Percentiles rank a stretch among this genome's conserved stretches.
Conservation (phyloP, 768 basidiomycete species). For the Infundibulicybe gibba region DNA sequence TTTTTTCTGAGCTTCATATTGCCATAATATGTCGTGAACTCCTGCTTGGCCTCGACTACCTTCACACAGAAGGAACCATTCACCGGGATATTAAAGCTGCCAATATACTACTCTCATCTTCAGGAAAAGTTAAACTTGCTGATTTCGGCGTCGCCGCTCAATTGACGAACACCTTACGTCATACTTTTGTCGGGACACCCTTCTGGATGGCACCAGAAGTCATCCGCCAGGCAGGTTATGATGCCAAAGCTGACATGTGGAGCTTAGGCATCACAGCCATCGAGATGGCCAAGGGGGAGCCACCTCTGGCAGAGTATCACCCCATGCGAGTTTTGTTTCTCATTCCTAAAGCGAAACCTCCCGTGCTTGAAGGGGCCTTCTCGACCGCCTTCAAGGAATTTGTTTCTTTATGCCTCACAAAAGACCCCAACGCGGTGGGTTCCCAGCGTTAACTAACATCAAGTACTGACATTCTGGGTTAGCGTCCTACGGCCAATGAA, state of each 20-base stretch:
- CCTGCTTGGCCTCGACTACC: constrained; percentile 88
- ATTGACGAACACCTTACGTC: constrained; percentile 87
- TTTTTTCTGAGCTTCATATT: constrained; percentile 91
- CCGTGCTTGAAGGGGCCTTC: constrained; percentile 84
- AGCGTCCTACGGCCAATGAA: constrained; percentile 91
- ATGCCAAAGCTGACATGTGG: constrained; percentile 97
- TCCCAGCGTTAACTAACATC: neutral
- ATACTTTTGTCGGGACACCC: constrained; percentile 96
- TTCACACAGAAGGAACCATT: constrained; percentile 94
- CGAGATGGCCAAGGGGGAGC: constrained; percentile 97
- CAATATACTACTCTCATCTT: constrained; percentile 86
- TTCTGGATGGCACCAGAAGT: constrained; percentile 99
- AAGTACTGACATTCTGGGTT: constrained; percentile 9
- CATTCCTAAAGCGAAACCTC: constrained; percentile 95
- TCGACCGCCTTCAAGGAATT: constrained; percentile 91
- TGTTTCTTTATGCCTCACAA: constrained; percentile 84
- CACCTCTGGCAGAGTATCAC: constrained; percentile 94
- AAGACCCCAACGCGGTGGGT: constrained; percentile 78
- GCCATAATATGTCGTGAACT: constrained; percentile 94
- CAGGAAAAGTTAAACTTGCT: constrained; percentile 93
- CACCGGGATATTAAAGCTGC: constrained; percentile 99
- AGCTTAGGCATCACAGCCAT: constrained; percentile 97
- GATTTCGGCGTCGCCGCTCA: constrained; percentile 99
- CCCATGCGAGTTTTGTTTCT: constrained; percentile 98
- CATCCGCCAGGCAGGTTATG: constrained; percentile 95